Conservation (phyloP, 495 filamentous ascomycete species). For the Penicillium coffeae region DNA sequence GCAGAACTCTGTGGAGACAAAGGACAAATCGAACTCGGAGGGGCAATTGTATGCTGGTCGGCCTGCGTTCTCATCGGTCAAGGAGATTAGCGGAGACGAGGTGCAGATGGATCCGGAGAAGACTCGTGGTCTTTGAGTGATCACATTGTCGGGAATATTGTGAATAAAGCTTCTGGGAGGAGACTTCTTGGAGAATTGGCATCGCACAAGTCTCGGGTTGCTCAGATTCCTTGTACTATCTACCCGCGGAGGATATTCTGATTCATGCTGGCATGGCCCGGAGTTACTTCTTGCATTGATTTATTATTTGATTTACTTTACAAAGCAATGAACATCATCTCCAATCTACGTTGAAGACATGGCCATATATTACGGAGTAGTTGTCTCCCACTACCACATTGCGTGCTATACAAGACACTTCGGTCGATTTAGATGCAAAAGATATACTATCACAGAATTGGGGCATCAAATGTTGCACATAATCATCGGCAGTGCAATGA, state of each 20-base stretch:
- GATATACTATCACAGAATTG: not conserved
- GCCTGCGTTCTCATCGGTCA: constrained; percentile 59
- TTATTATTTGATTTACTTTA: constrained; percentile 2
- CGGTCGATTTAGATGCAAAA: constrained; percentile 1
- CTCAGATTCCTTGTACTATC: constrained; percentile 7
- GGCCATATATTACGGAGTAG: too few species aligned
- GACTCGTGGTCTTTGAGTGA: constrained; percentile 42
- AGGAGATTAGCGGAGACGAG: constrained; percentile 43
- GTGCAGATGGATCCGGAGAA: constrained; percentile 51
- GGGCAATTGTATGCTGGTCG: constrained; percentile 76
- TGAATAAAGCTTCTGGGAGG: not conserved
- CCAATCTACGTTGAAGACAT: not conserved
- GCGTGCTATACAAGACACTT: not conserved
- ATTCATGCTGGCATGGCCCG: constrained; percentile 30
- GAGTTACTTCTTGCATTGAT: constrained; percentile 13
- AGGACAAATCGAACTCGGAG: constrained; percentile 40
- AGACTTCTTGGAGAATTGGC: not conserved
- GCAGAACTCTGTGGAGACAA: constrained; percentile 54
- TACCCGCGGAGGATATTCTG: not conserved
- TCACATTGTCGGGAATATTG: not conserved
- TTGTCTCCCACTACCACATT: too few species aligned
- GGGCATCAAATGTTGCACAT: constrained; percentile 12
- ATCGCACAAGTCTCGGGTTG: not conserved
- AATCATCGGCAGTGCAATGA: constrained; percentile 17
- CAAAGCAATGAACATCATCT: constrained; percentile 8